Evolutionary conservation across 2,329 filamentous ascomycete species (phyloP), one percentile per base, ranked within the genome.

Genomic region (Alternaria gaisen): DNA sequence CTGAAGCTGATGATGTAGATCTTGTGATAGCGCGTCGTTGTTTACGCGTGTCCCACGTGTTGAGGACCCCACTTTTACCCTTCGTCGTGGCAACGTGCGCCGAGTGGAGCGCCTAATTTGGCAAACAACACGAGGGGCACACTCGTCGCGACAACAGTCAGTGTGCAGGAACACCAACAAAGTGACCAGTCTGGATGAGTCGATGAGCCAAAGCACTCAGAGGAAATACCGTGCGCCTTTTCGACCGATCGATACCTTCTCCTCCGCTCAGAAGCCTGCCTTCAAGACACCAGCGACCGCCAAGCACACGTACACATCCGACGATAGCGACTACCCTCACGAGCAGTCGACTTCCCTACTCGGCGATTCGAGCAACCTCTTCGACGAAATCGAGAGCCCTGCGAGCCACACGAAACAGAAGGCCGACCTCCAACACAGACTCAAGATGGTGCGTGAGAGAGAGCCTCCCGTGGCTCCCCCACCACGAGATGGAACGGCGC

Each of bases 371-470:
- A 79, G 74, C 57, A 78, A 72, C 7, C 69, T 79, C 7, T 79
- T 79, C 47, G 75, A 78, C 60, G 72, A 77, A 30, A 61, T 59
- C 24, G 51, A 66, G 42, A 56, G 55, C 47, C 34, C 43, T 9
- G 48, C 20, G 20, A 41, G 48, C 41, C 53, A 32, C 36, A 47
- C 47, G 28, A 46, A 56, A 28, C 46, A 41, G 11, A 52, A 47
- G 8, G 51, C 48, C 18, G 32, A 26, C 46, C 56, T 38, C 18
- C 54, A 46, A 42, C 40, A 58, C 32, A 48, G 47, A 48, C 56
- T 61, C 64, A 81, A 65, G 20, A 86, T 86, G 83, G 84, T 84
- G 11, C 81, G 82, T 66, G 83, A 86, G 78, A 80, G 83, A 61
- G 82, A 83, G 59, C 81, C 82, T 50, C 73, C 76, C 18, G 79